Conservation (phyloP, 768 basidiomycete genomes). For the Sarcodon sp. region DNA sequence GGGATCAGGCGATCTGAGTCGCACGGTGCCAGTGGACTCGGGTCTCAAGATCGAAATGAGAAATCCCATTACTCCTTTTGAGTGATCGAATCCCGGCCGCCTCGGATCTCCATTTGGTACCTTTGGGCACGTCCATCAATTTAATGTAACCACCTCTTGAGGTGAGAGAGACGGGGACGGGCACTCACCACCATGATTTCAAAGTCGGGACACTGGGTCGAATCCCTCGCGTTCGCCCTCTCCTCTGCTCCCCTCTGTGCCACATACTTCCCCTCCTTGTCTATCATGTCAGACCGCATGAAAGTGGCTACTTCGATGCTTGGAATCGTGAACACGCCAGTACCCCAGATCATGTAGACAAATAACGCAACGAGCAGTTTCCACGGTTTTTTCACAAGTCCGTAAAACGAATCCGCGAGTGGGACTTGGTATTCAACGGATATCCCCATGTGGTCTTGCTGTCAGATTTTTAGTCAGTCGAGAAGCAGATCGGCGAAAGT, state of each 20-base stretch:
- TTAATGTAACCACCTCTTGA: background rate
- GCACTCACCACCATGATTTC: conserved; percentile 22
- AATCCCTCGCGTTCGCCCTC: conserved; percentile 8
- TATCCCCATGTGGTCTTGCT: conserved; percentile 28
- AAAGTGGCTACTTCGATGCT: conserved; percentile 20
- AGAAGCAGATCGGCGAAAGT: background rate
- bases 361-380: conserved; percentile 17
- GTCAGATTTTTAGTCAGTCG: background rate
- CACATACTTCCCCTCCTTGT: conserved; percentile 6
- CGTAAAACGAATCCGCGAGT: conserved; percentile 18
- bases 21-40: conserved; percentile 11
- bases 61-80: conserved; percentile 8
- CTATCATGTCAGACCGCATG: conserved; percentile 15
- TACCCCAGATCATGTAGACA: conserved; percentile 19
- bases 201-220: conserved; percentile 19
- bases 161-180: background rate
- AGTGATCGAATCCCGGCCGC: background rate
- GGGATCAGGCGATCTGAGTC: conserved; percentile 18
- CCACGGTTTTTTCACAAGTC: conserved; percentile 14
- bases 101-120: background rate
- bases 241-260: conserved; percentile 8
- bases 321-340: conserved; percentile 19
- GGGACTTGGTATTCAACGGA: conserved; percentile 20
- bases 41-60: conserved; percentile 14
- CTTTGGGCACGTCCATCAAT: no score